Percentiles rank a stretch among this genome's conserved stretches.
phyloP scores from a whole-genome alignment of 768 basidiomycete species.

The Suillus fuscotomentosus region DNA sequence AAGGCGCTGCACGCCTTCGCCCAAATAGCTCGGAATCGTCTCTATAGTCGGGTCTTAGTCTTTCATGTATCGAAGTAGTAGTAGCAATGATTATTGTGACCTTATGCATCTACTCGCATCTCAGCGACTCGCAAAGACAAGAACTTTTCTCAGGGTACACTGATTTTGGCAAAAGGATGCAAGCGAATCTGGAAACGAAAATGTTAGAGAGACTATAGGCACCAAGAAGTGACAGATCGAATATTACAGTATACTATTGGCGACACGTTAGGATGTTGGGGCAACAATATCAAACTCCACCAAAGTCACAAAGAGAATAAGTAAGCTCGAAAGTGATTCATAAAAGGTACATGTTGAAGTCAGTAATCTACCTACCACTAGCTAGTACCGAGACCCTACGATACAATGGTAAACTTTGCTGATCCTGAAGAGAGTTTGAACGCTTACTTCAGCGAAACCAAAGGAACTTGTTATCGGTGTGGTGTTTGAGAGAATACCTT shows the following conservation, averaged over 20 bases:
- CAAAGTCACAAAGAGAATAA: not conserved
- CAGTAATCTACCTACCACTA: not conserved
- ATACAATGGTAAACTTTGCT: not conserved
- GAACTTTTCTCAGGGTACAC: no score
- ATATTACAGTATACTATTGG: not conserved
- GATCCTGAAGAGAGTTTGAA: no score
- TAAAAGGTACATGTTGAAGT: not conserved
- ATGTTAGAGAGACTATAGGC: not conserved
- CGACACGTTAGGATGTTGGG: not conserved
- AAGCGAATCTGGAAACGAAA: not conserved
- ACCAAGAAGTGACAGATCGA: not conserved
- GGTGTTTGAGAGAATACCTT: not conserved
- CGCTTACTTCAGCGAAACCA: not conserved
- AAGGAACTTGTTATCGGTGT: not conserved
- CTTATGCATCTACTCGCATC: no score
- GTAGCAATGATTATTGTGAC: no score
- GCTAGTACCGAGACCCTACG: not conserved
- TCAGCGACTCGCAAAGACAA: no score
- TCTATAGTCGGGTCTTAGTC: no score
- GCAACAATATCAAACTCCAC: not conserved
- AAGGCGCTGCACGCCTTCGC: no score
- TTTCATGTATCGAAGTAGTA: no score
- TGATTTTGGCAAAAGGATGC: no score
- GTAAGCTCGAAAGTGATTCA: not conserved
- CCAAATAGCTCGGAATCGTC: no score